phyloP scores from a whole-genome alignment of 768 basidiomycete species.

The Terana coerulea region DNA sequence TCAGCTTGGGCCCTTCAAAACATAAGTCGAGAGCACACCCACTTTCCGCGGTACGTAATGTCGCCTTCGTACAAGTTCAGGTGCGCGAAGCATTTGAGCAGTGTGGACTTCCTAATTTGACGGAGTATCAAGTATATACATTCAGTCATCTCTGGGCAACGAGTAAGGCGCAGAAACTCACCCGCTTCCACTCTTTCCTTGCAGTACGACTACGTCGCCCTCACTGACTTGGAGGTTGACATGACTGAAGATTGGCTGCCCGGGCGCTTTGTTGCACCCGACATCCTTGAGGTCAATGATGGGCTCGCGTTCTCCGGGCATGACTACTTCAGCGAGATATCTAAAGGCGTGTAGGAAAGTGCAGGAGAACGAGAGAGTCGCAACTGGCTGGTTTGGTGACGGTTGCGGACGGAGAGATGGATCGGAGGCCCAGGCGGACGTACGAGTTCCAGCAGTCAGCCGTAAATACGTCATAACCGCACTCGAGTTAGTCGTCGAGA shows the following conservation, averaged over 20 bases:
- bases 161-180: conserved; percentile 18
- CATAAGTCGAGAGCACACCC: conserved; percentile 23
- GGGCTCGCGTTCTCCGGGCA: conserved; percentile 1
- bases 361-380: no score
- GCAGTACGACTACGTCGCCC: conserved; percentile 75
- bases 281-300: conserved; percentile 55
- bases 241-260: conserved; percentile 52
- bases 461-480: no score
- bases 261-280: conserved; percentile 43
- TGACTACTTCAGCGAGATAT: no score
- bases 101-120: conserved; percentile 67
- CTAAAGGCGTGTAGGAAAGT: no score
- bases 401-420: no score
- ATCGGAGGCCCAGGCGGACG: no score
- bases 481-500: no score
- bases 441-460: no score
- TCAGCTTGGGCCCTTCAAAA: background rate
- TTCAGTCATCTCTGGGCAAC: background rate
- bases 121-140: background rate
- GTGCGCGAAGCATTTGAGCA: conserved; percentile 84
- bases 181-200: conserved; percentile 79
- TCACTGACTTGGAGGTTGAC: conserved; percentile 60
- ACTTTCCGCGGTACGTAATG: conserved; percentile 67
- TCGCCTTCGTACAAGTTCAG: conserved; percentile 67
- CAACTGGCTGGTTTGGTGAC: no score